phyloP scores from a whole-genome alignment of 805 yeast genomes.

The Limtongia smithiae region DNA sequence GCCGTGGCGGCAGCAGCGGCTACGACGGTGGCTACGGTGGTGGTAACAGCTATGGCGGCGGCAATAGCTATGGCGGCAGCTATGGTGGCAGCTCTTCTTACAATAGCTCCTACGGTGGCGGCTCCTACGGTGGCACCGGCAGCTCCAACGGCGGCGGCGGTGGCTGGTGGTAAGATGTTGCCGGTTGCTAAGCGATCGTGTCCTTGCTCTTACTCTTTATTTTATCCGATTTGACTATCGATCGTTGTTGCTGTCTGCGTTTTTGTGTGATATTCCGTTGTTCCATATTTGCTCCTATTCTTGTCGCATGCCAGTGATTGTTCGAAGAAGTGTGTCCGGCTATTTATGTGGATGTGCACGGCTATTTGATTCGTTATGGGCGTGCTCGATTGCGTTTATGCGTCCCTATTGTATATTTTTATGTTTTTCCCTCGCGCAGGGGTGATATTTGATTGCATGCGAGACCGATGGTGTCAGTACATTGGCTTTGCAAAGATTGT shows the following conservation, averaged over 20 bases:
- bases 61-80: slow-evolving; percentile 39
- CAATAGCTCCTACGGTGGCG: slow-evolving; percentile 48
- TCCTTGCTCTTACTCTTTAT: background rate
- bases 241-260: background rate
- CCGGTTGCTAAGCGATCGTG: slow-evolving; percentile 27
- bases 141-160: slow-evolving; percentile 3
- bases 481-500: slow-evolving; percentile 2
- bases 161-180: slow-evolving; percentile 18
- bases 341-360: slow-evolving; percentile 1
- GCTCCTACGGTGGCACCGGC: slow-evolving; percentile 13
- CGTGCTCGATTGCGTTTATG: background rate
- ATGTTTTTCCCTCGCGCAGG: background rate
- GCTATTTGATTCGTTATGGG: background rate
- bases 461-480: background rate
- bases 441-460: background rate
- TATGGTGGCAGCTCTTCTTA: slow-evolving; percentile 48
- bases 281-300: slow-evolving; percentile 14
- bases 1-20: slow-evolving; percentile 43
- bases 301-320: slow-evolving; percentile 18
- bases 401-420: background rate
- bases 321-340: slow-evolving; percentile 9
- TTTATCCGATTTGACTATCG: background rate
- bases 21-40: slow-evolving; percentile 36
- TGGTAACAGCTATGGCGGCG: slow-evolving; percentile 32
- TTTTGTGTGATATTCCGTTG: background rate